Evolutionary conservation across 2,329 filamentous ascomycete species (phyloP).

Genomic region (Neurospora sp.): DNA sequence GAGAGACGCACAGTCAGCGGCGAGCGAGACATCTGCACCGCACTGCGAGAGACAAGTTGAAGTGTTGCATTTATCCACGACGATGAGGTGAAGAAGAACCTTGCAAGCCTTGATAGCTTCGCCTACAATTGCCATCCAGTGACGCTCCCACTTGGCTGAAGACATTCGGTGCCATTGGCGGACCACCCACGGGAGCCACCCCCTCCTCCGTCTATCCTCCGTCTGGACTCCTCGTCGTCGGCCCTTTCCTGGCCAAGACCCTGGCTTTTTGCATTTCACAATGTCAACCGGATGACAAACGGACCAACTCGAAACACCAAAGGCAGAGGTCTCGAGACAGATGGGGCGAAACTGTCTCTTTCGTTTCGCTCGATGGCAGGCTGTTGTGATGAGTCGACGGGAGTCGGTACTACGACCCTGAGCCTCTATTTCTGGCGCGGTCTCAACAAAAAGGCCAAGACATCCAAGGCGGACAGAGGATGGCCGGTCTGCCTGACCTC

Average conservation of each 20-base stretch:
- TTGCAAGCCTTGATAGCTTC: neutral
- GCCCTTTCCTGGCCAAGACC: neutral
- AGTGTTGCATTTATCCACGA: neutral
- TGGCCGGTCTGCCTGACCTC: neutral
- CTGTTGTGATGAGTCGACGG: neutral
- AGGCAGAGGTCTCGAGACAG: neutral
- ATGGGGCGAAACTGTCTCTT: neutral
- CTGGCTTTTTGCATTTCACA: neutral
- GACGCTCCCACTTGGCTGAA: neutral
- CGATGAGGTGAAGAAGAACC: neutral
- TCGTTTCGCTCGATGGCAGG: neutral
- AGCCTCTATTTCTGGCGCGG: neutral
- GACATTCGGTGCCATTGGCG: neutral
- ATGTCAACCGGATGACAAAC: neutral
- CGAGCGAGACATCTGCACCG: neutral
- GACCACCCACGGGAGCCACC: neutral
- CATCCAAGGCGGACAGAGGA: neutral
- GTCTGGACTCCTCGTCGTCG: neutral
- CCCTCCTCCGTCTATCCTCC: neutral
- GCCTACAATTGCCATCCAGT: neutral
- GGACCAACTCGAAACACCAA: neutral
- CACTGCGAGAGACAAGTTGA: neutral
- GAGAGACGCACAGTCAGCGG: neutral
- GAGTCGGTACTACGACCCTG: neutral
- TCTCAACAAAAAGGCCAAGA: neutral